A percentile compares a stretch with the other conserved stretches of the same genome.
Conservation (phyloP, 305 asterid species). For the Euphrasia arctica region DNA sequence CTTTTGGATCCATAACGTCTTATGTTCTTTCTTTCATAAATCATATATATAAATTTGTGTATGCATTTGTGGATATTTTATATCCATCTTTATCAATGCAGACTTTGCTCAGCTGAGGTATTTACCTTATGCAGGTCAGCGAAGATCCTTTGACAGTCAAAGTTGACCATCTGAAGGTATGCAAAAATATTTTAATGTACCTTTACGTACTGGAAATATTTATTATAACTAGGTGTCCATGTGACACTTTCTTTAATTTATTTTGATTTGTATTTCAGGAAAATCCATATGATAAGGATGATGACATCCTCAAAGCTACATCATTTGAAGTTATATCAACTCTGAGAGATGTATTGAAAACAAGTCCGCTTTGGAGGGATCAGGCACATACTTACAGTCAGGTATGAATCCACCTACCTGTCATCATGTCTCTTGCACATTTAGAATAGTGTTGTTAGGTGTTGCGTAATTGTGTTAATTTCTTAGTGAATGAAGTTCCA, state of each 20-base stretch:
- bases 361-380: constrained; percentile 94
- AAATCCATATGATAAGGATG: constrained; percentile 78
- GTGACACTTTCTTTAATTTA: constrained; percentile 16
- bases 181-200: constrained; percentile 13
- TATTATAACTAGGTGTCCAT: constrained; percentile 10
- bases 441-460: constrained; percentile 8
- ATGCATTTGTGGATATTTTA: constrained; percentile 4
- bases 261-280: constrained; percentile 53
- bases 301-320: constrained; percentile 90
- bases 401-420: constrained; percentile 35
- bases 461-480: constrained; percentile 4
- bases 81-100: constrained; percentile 4
- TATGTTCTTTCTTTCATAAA: too few relatives aligned
- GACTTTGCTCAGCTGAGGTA: constrained; percentile 26
- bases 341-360: constrained; percentile 48
- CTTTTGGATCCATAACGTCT: too few relatives aligned
- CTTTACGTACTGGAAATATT: neutral
- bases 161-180: constrained; percentile 97
- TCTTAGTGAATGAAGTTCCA: constrained; percentile 10
- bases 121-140: constrained; percentile 62
- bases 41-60: constrained; percentile 1
- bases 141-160: constrained; percentile 95
- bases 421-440: neutral
- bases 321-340: constrained; percentile 95
- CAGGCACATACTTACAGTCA: constrained; percentile 96